Base-by-base conservation (phyloP, 495 filamentous ascomycete species). In the Tuber aestivum region DNA sequence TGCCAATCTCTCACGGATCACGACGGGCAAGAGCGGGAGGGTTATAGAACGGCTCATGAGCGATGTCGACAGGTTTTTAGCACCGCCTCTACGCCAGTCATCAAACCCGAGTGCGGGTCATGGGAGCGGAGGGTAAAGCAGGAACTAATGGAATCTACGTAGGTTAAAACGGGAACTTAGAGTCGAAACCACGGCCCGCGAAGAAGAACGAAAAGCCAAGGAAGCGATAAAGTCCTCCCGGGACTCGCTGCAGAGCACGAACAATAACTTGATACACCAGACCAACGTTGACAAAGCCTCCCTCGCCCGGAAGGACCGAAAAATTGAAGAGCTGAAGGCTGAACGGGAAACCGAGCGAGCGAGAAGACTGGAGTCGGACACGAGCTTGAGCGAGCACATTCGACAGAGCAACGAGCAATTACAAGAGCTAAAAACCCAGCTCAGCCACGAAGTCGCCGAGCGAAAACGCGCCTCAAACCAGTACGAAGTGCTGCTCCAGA, bases 31-130 rank as follows among this genome's bases (percentile, higher is more conserved):
- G 85, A 95, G 92, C 3, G 94, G 94, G n/a, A 89, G 94, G 21
- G 94, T 97, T 21, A 97, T 97, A 80, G 94, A 97, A 83, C 89
- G 90, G 73, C 83, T 97, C 45, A 93, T 95, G 85, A 92, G 91
- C 48, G 94, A 97, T 78, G 95, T 95, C 80, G 94, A 97, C 71
- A 89, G 56, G 56, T 65, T 65, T 65, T 65, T 65, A 65, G 14
- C 27, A 65, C 27, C 27, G 6, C 56, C 14, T 65, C 56, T 35
- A 65, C 27, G 32, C 56, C 56, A 20, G 20, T 65, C 56, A 35
- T 12, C 56, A 18, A 65, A 35, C 56, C 56, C 56, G 56, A 65
- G 27, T 18, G 56, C 1, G 56, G 56, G 56, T 65, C 12, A 32
- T 35, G 27, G 56, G 27, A 65, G 16, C 27, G 27, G n/a, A 61